Evolutionary conservation across 1,284 basidiomycete species (phyloP), one percentile per base, ranked within the genome.

Genomic region (Naganishia liquefaciens): DNA sequence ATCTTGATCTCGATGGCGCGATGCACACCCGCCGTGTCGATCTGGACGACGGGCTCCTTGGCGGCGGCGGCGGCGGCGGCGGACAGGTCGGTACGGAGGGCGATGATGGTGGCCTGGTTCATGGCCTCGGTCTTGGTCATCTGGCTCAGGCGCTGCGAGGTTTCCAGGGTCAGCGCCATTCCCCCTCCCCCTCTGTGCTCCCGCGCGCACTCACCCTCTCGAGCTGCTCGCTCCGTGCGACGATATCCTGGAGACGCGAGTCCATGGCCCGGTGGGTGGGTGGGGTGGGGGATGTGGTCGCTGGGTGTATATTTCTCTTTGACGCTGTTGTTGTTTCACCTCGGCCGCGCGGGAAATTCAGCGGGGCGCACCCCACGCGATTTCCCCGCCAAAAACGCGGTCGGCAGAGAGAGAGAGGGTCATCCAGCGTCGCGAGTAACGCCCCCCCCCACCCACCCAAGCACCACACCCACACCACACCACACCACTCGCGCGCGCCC

Each of bases 171-270:
- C 19, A 55, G 33, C n/a, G 2, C 13, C 33, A 9, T 13, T 37
- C 33, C 11, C 33, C 7, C 28, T 33, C 21, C 33, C 1, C 6
- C 13, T 13, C 28, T n/a, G 43, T n/a, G n/a, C n/a, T 6, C 21
- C 11, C 9, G 6, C 53, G 25, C 37, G 42, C n/a, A 66, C 75
- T 66, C 63, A 81, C 80, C 72, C 79, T 76, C 62, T 81, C 79
- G 13, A 81, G 68, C 30, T 72, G 72, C 61, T 78, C 77, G 44
- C 71, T 71, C 51, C 75, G 72, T 47, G 71, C 70, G 15, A 73
- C 70, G 33, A 76, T 63, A 15, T 77, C 77, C 51, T 71, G 76
- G 49, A 73, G 72, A 30, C 71, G 65, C 43, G 77, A 37, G 25
- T 40, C 54, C 40, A 37, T 55, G n/a, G n/a, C n/a, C n/a, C n/a